These are phyloP conservation scores for Colletotrichum tofieldiae DNA, from an alignment of 2,329 filamentous ascomycete genomes.

Conservation along the genomic window DNA sequence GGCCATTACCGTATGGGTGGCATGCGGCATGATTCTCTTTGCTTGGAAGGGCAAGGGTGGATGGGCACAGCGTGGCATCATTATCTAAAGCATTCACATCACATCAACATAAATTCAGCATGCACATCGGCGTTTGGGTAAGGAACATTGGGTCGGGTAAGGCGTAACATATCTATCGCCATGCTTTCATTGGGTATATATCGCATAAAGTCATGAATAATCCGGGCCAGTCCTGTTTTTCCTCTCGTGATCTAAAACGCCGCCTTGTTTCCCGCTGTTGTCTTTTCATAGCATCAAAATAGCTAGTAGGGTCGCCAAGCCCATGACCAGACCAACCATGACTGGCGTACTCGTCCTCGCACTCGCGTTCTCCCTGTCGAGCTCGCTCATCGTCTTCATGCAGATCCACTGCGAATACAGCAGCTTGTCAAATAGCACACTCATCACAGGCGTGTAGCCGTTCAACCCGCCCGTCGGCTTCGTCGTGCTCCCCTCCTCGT, in stretches of 20 bases:
- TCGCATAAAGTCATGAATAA: slow-evolving; percentile 37
- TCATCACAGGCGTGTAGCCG: slow-evolving; percentile 41
- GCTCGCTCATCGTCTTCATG: slow-evolving; percentile 43
- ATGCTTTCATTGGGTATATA: slow-evolving; percentile 41
- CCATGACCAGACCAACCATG: slow-evolving; percentile 13
- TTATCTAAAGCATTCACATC: slow-evolving; percentile 60
- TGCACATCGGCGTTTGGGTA: slow-evolving; percentile 32
- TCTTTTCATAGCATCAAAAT: slow-evolving; percentile 28
- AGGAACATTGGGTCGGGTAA: background rate
- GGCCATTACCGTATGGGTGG: slow-evolving; percentile 83
- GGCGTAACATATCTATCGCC: slow-evolving; percentile 28
- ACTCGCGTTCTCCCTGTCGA: slow-evolving; percentile 19
- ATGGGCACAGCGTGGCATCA: slow-evolving; percentile 84
- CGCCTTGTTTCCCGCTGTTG: too few relatives aligned
- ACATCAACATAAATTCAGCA: slow-evolving; percentile 6
- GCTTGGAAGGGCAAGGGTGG: slow-evolving; percentile 86
- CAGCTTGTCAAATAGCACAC: slow-evolving; percentile 38
- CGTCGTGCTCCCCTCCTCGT: slow-evolving; percentile 18
- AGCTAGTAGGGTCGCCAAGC: slow-evolving; percentile 11
- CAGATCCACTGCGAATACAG: slow-evolving; percentile 42
- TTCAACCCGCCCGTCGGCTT: slow-evolving; percentile 35
- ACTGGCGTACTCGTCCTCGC: slow-evolving; percentile 9
- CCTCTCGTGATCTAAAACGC: slow-evolving; percentile 10
- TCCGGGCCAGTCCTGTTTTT: slow-evolving; percentile 36
- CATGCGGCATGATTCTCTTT: slow-evolving; percentile 79